Conservation (phyloP, 2,329 filamentous ascomycete genomes). For the Pestalotiopsis sp. region DNA sequence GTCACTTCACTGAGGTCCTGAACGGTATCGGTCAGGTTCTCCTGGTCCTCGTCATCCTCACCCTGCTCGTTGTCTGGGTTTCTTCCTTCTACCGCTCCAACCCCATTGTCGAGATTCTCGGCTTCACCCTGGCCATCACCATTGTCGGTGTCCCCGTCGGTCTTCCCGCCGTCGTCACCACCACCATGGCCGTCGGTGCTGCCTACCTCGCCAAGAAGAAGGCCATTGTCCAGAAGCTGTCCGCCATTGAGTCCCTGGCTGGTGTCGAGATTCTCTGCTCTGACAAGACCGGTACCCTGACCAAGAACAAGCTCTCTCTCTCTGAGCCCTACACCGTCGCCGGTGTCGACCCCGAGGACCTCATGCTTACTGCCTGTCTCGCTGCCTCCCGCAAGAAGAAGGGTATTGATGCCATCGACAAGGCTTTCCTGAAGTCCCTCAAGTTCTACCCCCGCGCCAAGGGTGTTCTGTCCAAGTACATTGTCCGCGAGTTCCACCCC, state of each 20-base stretch:
- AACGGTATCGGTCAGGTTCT: conserved; percentile 85
- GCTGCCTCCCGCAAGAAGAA: conserved; percentile 91
- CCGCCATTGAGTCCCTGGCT: conserved; percentile 87
- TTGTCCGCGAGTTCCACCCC: conserved; percentile 81
- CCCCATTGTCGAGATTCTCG: conserved; percentile 74
- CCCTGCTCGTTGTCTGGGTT: conserved; percentile 82
- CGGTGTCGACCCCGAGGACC: conserved; percentile 82
- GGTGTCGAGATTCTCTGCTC: conserved; percentile 94
- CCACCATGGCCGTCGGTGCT: conserved; percentile 92
- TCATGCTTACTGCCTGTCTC: conserved; percentile 90
- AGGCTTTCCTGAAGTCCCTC: conserved; percentile 88
- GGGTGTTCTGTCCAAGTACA: conserved; percentile 79
- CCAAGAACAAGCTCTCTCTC: conserved; percentile 91
- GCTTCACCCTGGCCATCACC: conserved; percentile 86
- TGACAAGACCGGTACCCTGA: conserved; percentile 91
- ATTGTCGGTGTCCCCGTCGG: conserved; percentile 92
- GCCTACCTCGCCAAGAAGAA: conserved; percentile 91
- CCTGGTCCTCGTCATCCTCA: conserved; percentile 78
- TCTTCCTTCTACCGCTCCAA: conserved; percentile 88
- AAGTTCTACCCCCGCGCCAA: conserved; percentile 83
- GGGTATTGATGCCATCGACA: conserved; percentile 93
- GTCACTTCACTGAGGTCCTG: conserved; percentile 90
- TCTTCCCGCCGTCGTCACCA: conserved; percentile 91
- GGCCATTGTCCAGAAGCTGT: conserved; percentile 91
- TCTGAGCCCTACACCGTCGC: conserved; percentile 82